These are phyloP conservation scores for Hibiscus trionum DNA, from an alignment of 345 rosid genomes.

Conservation along the genomic window DNA sequence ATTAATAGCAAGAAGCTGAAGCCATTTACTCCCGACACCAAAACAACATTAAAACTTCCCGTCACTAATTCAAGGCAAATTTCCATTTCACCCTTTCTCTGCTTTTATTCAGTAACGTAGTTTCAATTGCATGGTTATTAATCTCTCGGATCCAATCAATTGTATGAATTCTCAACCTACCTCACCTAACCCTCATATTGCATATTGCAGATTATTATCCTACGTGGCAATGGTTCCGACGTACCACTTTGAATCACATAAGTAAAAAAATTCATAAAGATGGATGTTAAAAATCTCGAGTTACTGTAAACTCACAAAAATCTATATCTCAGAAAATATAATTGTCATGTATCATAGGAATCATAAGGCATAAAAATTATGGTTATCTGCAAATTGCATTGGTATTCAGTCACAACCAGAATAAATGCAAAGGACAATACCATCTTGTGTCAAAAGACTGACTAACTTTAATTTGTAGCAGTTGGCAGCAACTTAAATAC, in stretches of 20 bases:
- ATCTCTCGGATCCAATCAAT: background rate
- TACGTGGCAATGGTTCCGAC: too few relatives aligned
- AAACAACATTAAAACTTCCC: background rate
- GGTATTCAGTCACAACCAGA: background rate
- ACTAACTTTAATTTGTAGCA: background rate
- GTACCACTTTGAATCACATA: too few relatives aligned
- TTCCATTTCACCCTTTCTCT: background rate
- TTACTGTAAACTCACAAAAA: too few relatives aligned
- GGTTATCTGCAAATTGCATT: background rate
- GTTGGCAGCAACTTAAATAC: background rate
- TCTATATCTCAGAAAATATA: too few relatives aligned
- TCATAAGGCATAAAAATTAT: too few relatives aligned
- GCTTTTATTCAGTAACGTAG: background rate
- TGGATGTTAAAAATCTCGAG: too few relatives aligned
- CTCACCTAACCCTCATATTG: constrained; percentile 1
- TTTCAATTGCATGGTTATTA: background rate
- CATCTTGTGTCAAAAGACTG: background rate
- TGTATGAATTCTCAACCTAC: constrained; percentile 14
- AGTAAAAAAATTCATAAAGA: too few relatives aligned
- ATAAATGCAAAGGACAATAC: background rate
- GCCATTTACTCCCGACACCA: constrained; percentile 21
- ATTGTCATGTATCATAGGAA: too few relatives aligned
- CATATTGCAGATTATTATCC: too few relatives aligned
- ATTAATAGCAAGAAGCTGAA: constrained; percentile 9
- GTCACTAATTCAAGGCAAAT: background rate